phyloP scores from a whole-genome alignment of 2,329 filamentous ascomycete species.

The Tolypocladium capitatum region DNA sequence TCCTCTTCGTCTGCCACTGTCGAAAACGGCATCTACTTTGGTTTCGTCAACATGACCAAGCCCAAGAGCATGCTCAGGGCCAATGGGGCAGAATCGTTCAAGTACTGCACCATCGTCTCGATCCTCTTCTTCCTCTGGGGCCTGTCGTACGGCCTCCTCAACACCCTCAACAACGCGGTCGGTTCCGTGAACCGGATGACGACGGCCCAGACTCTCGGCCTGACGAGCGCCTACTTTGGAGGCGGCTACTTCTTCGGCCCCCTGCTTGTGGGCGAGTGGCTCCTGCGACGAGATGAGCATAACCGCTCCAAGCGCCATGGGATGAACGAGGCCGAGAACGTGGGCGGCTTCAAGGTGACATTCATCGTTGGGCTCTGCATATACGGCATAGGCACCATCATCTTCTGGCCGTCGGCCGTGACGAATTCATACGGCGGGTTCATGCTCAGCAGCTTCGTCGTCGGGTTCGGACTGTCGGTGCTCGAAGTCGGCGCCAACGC shows the following conservation, averaged over 20 bases:
- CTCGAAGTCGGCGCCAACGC: constrained; percentile 74
- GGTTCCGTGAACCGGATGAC: constrained; percentile 49
- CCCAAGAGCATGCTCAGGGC: constrained; percentile 60
- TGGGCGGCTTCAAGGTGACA: constrained; percentile 63
- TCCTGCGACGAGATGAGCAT: constrained; percentile 55
- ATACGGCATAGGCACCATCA: constrained; percentile 65
- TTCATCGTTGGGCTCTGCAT: constrained; percentile 67
- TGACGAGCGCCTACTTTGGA: constrained; percentile 59
- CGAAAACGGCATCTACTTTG: constrained; percentile 50
- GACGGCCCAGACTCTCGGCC: constrained; percentile 47
- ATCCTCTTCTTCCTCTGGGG: constrained; percentile 84
- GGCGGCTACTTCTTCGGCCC: constrained; percentile 59
- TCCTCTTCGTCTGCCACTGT: constrained; percentile 21
- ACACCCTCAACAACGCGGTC: constrained; percentile 64
- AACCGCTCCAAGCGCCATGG: constrained; percentile 29
- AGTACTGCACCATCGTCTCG: constrained; percentile 62
- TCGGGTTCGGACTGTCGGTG: constrained; percentile 62
- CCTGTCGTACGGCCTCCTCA: constrained; percentile 76
- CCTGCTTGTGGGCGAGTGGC: constrained; percentile 53
- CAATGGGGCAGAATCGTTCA: constrained; percentile 50
- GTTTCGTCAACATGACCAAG: constrained; percentile 58
- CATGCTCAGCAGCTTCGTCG: constrained; percentile 59
- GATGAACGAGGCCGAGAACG: constrained; percentile 25
- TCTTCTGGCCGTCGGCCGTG: constrained; percentile 74
- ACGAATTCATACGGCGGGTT: constrained; percentile 66